Evolutionary conservation across 2,329 filamentous ascomycete species (phyloP), one percentile per base, ranked within the genome.

Genomic region (Xylaria sp.): DNA sequence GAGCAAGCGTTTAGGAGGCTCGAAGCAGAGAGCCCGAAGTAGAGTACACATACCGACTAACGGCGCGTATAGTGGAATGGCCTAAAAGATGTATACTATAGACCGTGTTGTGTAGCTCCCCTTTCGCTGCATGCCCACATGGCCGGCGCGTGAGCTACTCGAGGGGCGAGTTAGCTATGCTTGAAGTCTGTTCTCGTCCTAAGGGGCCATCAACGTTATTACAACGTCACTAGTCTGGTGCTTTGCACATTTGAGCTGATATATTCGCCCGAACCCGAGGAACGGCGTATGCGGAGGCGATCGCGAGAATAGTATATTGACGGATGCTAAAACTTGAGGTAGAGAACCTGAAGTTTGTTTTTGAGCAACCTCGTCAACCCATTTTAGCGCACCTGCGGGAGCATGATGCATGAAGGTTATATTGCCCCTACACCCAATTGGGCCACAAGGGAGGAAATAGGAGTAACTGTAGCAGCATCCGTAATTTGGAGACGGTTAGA

Each of bases 391-490:
- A 65, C 36, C 60, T 69, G 57, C 53, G 53, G 61, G 39, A 67
- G 56, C 64, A 61, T 57, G 60, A 62, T 71, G 61, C 60, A 62
- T 64, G 21, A 61, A 67, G 47, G 39, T 59, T 48, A 67, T 64
- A 67, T 69, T 69, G 57, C 36, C 42, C 59, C 58, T 55, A 68
- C 53, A 60, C 62, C 66, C 63, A 58, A 71, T 71, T 61, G 47
- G 67, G 60, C 53, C 60, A 65, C 39, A 50, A 59, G 47, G 30
- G 50, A 57, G 50, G 45, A 60, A 51, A 61, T 60, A 42, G 56
- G 48, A 55, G 48, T 45, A 34, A 45, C 4, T 50, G 32, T 34
- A 64, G 61, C 47, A 48, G 48, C 62, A 60, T 60, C 57, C 30
- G 32, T 6, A 42, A 24, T 32, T 61, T 62, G 57, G 53, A 65